phyloP scores from a whole-genome alignment of 352 stramenopile species.

The Phytopythium ostracodes region DNA sequence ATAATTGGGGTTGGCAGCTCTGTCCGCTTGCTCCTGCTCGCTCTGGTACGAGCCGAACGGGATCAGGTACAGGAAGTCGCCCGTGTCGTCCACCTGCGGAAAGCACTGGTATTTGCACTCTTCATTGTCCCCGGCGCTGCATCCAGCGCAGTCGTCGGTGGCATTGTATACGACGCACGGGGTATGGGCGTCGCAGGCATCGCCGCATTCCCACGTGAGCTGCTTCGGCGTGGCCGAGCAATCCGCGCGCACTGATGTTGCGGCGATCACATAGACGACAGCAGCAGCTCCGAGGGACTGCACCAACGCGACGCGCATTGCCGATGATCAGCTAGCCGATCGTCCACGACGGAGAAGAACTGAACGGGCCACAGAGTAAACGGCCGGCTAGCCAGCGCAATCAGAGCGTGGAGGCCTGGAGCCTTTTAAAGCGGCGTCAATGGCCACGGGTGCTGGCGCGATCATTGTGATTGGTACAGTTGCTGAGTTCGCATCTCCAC shows the following conservation, averaged over 20 bases:
- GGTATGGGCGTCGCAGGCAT: not conserved
- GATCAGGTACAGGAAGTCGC: not conserved
- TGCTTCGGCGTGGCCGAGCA: constrained; percentile 1
- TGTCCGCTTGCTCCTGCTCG: not conserved
- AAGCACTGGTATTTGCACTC: constrained; percentile 1
- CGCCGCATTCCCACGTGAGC: constrained; percentile 6
- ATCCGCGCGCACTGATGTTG: not conserved
- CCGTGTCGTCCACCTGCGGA: not conserved
- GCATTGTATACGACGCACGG: constrained; percentile 1
- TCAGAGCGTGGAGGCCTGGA: no score
- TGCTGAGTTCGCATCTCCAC: no score
- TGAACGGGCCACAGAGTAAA: no score
- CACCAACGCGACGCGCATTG: no score
- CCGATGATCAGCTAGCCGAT: no score
- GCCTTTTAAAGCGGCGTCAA: no score
- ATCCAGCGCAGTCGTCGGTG: constrained; percentile 1
- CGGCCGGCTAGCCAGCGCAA: no score
- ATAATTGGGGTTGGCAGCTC: not conserved
- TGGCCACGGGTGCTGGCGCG: no score
- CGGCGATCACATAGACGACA: no score
- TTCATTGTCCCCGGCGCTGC: not conserved
- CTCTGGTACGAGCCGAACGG: not conserved
- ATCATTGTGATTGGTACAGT: no score
- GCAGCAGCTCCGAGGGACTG: no score
- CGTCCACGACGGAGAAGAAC: no score